phyloP scores from a whole-genome alignment of 768 basidiomycete species.

The Antrodiella citrinella region DNA sequence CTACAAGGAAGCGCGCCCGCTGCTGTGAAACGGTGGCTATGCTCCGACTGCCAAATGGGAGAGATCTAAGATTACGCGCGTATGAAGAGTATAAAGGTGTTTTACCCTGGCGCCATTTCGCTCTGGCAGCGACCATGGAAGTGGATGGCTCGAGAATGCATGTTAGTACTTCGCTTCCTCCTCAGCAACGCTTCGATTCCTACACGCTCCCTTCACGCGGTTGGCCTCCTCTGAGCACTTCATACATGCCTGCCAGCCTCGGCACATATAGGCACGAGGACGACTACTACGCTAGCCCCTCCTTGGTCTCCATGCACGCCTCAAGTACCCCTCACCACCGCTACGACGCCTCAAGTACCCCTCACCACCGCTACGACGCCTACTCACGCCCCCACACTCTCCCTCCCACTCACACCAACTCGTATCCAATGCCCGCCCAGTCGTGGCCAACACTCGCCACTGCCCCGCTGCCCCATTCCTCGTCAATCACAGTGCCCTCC shows the following conservation, averaged over 20 bases:
- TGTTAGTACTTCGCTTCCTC: slow-evolving; percentile 12
- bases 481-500: slow-evolving; percentile 11
- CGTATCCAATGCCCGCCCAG: not conserved
- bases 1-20: too few relatives aligned
- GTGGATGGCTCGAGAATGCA: slow-evolving; percentile 17
- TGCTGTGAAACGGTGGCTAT: too few relatives aligned
- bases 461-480: slow-evolving; percentile 1
- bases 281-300: not conserved
- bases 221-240: slow-evolving; percentile 1
- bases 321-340: slow-evolving; percentile 8
- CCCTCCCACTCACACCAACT: slow-evolving; percentile 5
- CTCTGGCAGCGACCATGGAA: slow-evolving; percentile 19
- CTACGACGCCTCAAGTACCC: slow-evolving; percentile 6
- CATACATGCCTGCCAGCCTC: not conserved
- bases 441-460: not conserved
- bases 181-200: slow-evolving; percentile 8
- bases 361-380: slow-evolving; percentile 27
- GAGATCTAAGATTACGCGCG: too few relatives aligned
- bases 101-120: too few relatives aligned
- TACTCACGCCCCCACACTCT: slow-evolving; percentile 11
- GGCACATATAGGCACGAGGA: not conserved
- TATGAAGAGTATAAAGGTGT: too few relatives aligned
- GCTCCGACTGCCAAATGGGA: too few relatives aligned
- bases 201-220: slow-evolving; percentile 9
- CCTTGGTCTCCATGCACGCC: slow-evolving; percentile 7